phyloP scores from a whole-genome alignment of 2,329 filamentous ascomycete species.

The Colletotrichum godetiae region DNA sequence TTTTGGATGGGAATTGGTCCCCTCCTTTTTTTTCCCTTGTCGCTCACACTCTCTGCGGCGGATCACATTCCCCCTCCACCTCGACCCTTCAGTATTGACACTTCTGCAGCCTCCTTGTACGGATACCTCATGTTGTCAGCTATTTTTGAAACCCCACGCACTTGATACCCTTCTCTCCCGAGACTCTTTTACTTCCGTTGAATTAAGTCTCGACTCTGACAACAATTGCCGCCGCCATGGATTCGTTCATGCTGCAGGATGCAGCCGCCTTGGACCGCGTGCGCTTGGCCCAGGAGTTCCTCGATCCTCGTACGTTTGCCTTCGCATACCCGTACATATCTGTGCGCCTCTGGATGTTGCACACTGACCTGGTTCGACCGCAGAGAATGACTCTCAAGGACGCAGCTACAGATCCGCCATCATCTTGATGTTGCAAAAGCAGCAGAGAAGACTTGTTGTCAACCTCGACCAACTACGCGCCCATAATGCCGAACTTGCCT shows the following conservation, averaged over 20 bases:
- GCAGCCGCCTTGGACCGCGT: slow-evolving; percentile 86
- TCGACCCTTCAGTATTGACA: background rate
- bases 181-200: background rate
- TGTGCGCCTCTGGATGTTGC: slow-evolving; percentile 37
- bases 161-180: background rate
- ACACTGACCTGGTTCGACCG: background rate
- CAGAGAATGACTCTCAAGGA: slow-evolving; percentile 61
- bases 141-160: background rate
- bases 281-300: slow-evolving; percentile 89
- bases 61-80: background rate
- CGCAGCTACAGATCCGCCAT: slow-evolving; percentile 91
- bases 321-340: background rate
- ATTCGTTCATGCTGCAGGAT: slow-evolving; percentile 81
- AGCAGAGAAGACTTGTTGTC: slow-evolving; percentile 73
- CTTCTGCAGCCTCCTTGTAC: background rate
- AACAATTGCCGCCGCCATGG: slow-evolving; percentile 63
- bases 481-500: slow-evolving; percentile 85
- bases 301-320: slow-evolving; percentile 82
- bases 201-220: background rate
- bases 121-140: slow-evolving; percentile 1
- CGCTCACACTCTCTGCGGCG: background rate
- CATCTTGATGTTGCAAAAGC: slow-evolving; percentile 78
- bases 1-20: background rate
- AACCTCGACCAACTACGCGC: slow-evolving; percentile 92
- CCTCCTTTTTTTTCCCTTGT: slow-evolving; percentile 5